Evolutionary conservation across 140 eudicot genomes (phyloP).

Genomic region (Anethum foeniculum): DNA sequence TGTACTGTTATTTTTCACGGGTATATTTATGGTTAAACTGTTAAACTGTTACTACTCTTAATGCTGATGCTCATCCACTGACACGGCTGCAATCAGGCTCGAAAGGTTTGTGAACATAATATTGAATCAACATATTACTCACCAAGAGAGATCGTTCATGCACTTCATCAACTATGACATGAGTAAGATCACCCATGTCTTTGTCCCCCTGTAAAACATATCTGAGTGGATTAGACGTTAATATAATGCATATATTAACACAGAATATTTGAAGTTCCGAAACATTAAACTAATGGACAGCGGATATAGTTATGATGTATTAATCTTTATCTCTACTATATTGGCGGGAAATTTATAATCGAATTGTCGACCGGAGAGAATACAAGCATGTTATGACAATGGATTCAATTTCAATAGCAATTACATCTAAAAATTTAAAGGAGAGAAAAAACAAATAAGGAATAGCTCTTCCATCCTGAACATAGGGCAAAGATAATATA

Average conservation of each 20-base stretch:
- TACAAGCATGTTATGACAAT: not conserved
- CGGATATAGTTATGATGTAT: not conserved
- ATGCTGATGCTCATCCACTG: not conserved
- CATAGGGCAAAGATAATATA: not conserved
- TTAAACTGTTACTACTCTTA: not conserved
- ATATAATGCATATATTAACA: not conserved
- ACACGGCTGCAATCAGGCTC: not conserved
- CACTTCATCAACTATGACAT: conserved; percentile 97
- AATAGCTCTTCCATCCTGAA: not conserved
- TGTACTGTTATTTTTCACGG: not conserved
- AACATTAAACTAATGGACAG: not conserved
- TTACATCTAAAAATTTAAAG: not conserved
- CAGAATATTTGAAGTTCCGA: not conserved
- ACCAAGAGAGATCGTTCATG: conserved; percentile 97
- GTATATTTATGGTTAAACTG: not conserved
- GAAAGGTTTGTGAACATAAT: not conserved
- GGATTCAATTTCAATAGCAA: not conserved
- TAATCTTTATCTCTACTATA: not conserved
- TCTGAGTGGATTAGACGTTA: not conserved
- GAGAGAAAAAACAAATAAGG: no score
- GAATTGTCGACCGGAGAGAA: not conserved
- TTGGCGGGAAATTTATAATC: not conserved
- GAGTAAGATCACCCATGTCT: conserved; percentile 78
- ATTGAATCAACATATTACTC: conserved; percentile 17
- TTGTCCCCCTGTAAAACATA: conserved; percentile 67